Base-by-base conservation (phyloP, 1,139 yeast species). In the Martiniozyma asiatica region DNA sequence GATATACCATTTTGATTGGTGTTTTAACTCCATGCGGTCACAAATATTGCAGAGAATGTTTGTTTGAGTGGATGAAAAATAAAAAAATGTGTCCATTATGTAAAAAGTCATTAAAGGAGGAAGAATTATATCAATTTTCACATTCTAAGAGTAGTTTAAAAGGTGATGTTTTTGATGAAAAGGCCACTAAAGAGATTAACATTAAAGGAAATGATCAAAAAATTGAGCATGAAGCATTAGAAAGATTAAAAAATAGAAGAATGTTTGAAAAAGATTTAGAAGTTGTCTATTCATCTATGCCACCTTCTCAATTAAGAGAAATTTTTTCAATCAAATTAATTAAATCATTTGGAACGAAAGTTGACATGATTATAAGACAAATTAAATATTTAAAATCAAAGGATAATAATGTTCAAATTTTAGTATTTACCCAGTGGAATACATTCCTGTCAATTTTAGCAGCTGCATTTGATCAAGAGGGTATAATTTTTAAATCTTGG, bases 1-100 rank as follows among this genome's bases (percentile, higher is more conserved):
- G 78, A 15, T 63, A 72, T 4, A 51, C 66, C 2, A 82, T 85
- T 27, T 62, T 71, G 3, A 61, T 73, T 27, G 97, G 97, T 0
- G 67, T 89, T 0, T 59, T 87, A 37, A 77, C 94, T 0, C 73
- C 72, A 13, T 87, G 97, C 62, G 96, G 96, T 0, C 97, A 87
- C 53, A 76, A 75, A 43, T 87, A 78, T 48, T 87, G 96, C 49
- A 68, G 70, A 35, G 77, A 68, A 2, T 87, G 97, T 51, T 59
- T 85, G 22, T 63, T 56, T 11, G 73, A 66, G 35, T 89, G 98
- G 97, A 48, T 46, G 33, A 58, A 55, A 10, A 59, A 59, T 14
- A 65, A 65, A 24, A 50, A 52, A 6, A 51, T 59, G 1, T 87
- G 97, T 51, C 97, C 97, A 0, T 61, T 84, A 46, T 87, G 97